These are phyloP conservation scores for Kodamaea sp. DNA, from an alignment of 1,139 yeast genomes.

Conservation along the genomic window DNA sequence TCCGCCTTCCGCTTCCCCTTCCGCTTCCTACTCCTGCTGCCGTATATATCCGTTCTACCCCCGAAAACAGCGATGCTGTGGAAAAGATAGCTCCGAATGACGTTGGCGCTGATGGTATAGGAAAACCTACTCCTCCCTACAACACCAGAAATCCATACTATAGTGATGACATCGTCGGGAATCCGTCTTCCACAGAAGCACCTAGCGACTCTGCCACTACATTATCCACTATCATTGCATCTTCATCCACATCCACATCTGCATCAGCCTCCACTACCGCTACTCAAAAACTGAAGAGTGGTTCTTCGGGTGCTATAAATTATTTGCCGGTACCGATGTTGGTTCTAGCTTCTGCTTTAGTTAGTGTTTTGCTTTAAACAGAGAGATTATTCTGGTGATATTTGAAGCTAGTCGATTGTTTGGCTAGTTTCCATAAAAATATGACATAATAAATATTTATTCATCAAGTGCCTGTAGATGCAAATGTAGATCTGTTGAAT, in stretches of 20 bases:
- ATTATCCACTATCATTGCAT: not conserved
- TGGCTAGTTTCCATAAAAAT: too few relatives aligned
- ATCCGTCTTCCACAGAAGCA: too few relatives aligned
- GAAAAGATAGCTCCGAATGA: not conserved
- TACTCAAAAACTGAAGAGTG: not conserved
- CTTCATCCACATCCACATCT: not conserved
- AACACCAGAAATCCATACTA: not conserved
- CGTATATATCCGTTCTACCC: not conserved
- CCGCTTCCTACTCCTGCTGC: not conserved
- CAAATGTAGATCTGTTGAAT: too few relatives aligned
- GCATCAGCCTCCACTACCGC: not conserved
- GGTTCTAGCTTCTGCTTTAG: too few relatives aligned
- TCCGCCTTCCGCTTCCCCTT: not conserved
- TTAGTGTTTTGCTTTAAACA: too few relatives aligned
- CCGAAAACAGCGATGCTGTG: not conserved
- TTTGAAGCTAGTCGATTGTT: too few relatives aligned
- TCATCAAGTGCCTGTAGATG: too few relatives aligned
- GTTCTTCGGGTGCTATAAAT: not conserved
- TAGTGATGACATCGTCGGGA: too few relatives aligned
- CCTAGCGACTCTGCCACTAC: too few relatives aligned
- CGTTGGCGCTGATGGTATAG: not conserved
- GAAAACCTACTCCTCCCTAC: not conserved
- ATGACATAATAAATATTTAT: too few relatives aligned
- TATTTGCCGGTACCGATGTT: constrained; percentile 1
- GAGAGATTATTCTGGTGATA: too few relatives aligned